Conservation (phyloP, 2,329 filamentous ascomycete species). For the Geosmithia putterillii region DNA sequence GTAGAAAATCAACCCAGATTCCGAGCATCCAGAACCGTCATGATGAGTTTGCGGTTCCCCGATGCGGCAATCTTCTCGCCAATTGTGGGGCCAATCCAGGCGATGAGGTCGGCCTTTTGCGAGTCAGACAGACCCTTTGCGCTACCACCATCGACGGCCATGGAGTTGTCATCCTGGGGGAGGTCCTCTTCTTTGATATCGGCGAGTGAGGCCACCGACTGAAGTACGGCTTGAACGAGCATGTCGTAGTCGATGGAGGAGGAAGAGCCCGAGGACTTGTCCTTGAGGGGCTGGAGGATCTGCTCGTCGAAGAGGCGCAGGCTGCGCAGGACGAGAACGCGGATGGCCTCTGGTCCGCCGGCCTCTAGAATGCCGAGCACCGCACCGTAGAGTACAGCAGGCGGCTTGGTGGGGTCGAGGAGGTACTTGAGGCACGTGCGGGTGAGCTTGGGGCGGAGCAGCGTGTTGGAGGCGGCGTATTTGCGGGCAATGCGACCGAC, state of each 20-base stretch:
- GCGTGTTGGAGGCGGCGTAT: conserved; percentile 68
- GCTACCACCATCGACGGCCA: conserved; percentile 25
- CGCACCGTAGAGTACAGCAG: conserved; percentile 80
- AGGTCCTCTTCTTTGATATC: conserved; percentile 9
- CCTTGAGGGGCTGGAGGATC: conserved; percentile 40
- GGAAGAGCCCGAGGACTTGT: conserved; percentile 33
- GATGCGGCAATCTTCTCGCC: conserved; percentile 33
- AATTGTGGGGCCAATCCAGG: conserved; percentile 42
- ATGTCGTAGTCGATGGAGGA: conserved; percentile 36
- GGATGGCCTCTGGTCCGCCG: conserved; percentile 51
- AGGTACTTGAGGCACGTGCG: conserved; percentile 90
- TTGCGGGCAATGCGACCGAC: conserved; percentile 69
- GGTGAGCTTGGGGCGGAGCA: conserved; percentile 77
- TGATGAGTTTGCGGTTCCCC: conserved; percentile 33
- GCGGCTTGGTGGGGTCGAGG: conserved; percentile 72
- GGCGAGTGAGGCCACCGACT: conserved; percentile 34
- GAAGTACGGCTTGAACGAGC: conserved; percentile 42
- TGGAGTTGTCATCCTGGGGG: conserved; percentile 15
- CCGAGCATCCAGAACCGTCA: conserved; percentile 41
- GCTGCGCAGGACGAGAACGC: conserved; percentile 42
- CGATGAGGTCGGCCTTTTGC: conserved; percentile 32
- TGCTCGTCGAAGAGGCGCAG: conserved; percentile 39
- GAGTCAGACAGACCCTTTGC: conserved; percentile 19
- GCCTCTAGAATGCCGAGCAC: conserved; percentile 69
- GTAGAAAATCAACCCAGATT: conserved; percentile 29